Percentiles rank a stretch among this genome's conserved stretches.
These are phyloP conservation scores for Amauroascus verrucosus DNA, from an alignment of 2,329 filamentous ascomycete species.

Conservation along the genomic window DNA sequence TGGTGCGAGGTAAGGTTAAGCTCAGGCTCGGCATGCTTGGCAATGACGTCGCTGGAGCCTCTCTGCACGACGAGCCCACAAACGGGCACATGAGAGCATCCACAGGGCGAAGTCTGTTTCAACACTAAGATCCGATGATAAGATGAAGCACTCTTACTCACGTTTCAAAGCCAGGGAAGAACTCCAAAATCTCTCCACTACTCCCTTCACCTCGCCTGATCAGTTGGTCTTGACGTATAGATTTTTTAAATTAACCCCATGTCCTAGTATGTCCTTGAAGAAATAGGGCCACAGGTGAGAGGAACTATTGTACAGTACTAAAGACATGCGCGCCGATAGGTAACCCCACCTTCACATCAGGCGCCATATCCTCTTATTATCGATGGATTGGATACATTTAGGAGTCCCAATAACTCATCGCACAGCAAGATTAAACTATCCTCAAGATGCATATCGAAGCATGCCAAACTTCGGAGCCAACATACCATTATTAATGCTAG, in stretches of 20 bases:
- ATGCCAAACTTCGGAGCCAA: neutral
- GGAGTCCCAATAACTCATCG: no score
- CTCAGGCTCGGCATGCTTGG: constrained; percentile 6
- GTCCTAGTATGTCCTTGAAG: neutral
- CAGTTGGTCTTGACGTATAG: no score
- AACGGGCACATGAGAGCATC: neutral
- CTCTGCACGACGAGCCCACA: neutral
- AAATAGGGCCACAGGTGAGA: neutral
- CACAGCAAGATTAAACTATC: neutral
- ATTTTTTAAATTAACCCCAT: no score
- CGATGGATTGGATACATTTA: no score
- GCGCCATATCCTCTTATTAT: no score
- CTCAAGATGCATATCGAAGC: neutral
- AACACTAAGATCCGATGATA: neutral
- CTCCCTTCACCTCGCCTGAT: neutral
- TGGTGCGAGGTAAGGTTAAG: constrained; percentile 6
- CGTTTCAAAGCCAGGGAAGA: no score
- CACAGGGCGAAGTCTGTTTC: neutral
- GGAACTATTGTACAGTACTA: no score
- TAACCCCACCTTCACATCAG: no score
- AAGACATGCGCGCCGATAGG: no score
- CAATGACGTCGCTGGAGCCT: neutral
- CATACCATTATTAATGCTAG: neutral
- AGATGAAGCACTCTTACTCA: no score
- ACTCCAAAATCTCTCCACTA: no score